Conservation (phyloP, 2,329 filamentous ascomycete species). For the Aspergillus bombycis region DNA sequence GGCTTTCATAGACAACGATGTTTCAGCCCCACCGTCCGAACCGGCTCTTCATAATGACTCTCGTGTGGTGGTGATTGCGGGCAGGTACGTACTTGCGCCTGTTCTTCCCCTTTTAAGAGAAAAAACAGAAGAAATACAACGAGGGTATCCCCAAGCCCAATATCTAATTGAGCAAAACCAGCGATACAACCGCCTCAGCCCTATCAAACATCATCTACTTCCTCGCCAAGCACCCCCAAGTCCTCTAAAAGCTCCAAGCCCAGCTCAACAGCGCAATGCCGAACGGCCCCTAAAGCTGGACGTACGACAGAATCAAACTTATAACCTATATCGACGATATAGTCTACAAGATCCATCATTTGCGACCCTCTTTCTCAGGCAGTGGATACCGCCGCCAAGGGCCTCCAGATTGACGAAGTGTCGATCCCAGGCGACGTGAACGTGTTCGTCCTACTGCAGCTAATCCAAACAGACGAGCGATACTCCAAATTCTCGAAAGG, state of each 20-base stretch:
- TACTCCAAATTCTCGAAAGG: slow-evolving; percentile 21
- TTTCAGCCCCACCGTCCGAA: slow-evolving; percentile 15
- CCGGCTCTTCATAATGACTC: slow-evolving; percentile 19
- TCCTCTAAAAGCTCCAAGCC: slow-evolving; percentile 33
- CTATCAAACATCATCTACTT: slow-evolving; percentile 36
- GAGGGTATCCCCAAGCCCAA: not conserved
- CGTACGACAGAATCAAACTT: slow-evolving; percentile 76
- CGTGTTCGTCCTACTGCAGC: slow-evolving; percentile 24
- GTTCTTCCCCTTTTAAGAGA: no score
- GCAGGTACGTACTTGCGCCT: slow-evolving; percentile 10
- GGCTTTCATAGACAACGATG: slow-evolving; percentile 17
- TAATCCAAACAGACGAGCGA: slow-evolving; percentile 31
- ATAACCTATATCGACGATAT: slow-evolving; percentile 75
- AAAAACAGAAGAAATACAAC: no score
- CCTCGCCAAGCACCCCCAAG: slow-evolving; percentile 35
- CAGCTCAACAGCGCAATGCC: slow-evolving; percentile 35
- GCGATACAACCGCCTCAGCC: slow-evolving; percentile 40
- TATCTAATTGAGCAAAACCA: slow-evolving; percentile 12
- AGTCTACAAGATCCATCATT: slow-evolving; percentile 66
- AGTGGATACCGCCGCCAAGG: slow-evolving; percentile 33
- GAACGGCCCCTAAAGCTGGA: slow-evolving; percentile 40
- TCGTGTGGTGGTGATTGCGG: slow-evolving; percentile 19
- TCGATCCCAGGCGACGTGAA: slow-evolving; percentile 37
- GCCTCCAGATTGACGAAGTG: slow-evolving; percentile 31
- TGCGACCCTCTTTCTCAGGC: slow-evolving; percentile 38